Evolutionary conservation across 805 yeast genomes (phyloP).

Genomic region (Ogataea haglerorum): DNA sequence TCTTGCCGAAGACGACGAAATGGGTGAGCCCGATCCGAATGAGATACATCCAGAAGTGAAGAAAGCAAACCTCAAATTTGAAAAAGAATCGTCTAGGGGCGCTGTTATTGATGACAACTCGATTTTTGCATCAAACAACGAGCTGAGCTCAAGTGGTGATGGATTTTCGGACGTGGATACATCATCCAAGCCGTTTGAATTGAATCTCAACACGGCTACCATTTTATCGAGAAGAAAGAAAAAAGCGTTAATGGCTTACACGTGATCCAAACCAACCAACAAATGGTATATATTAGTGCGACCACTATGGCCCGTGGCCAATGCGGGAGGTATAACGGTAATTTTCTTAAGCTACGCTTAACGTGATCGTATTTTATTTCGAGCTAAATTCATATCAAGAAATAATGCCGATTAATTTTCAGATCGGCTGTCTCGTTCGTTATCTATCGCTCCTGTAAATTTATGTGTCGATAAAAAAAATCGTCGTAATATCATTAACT

Average conservation of each 20-base stretch:
- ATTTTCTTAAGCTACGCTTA: constrained; percentile 7
- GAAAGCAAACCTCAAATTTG: constrained; percentile 8
- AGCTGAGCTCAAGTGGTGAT: constrained; percentile 3
- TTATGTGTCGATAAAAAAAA: not conserved
- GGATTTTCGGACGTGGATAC: constrained; percentile 5
- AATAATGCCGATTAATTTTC: not conserved
- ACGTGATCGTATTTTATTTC: constrained; percentile 2
- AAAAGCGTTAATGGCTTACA: constrained; percentile 15
- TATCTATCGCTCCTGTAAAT: constrained; percentile 8
- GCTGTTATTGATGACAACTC: constrained; percentile 17
- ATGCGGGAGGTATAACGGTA: not conserved
- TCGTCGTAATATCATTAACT: not conserved
- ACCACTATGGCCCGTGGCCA: not conserved
- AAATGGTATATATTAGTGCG: not conserved
- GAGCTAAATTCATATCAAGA: not conserved
- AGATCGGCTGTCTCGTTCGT: not conserved
- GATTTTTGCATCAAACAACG: constrained; percentile 12
- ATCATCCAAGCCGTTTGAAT: constrained; percentile 35
- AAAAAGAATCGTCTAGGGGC: constrained; percentile 18
- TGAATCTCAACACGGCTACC: constrained; percentile 50
- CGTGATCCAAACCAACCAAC: not conserved
- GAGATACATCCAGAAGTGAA: constrained; percentile 12
- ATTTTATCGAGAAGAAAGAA: constrained; percentile 45
- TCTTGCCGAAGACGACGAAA: constrained; percentile 22
- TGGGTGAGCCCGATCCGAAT: constrained; percentile 8